phyloP scores from a whole-genome alignment of 1,284 basidiomycete species.

The Pseudozyma thailandica region DNA sequence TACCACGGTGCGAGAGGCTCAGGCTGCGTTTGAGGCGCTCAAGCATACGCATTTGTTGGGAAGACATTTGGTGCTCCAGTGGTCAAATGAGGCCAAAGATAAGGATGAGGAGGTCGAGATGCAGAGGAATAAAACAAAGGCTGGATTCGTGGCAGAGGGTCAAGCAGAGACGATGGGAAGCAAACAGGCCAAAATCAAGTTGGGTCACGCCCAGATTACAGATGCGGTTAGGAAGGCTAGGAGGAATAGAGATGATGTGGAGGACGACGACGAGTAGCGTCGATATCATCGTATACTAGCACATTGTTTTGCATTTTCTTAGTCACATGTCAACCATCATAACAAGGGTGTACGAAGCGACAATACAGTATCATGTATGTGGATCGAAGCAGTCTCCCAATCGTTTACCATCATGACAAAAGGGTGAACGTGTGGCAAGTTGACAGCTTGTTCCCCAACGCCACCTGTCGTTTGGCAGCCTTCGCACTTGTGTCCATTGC shows the following conservation, averaged over 20 bases:
- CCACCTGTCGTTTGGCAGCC: no score
- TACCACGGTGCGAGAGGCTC: slow-evolving; percentile 60
- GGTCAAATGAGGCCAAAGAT: slow-evolving; percentile 74
- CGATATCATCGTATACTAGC: background rate
- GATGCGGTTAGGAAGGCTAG: slow-evolving; percentile 38
- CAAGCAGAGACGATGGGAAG: slow-evolving; percentile 2
- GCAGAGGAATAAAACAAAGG: slow-evolving; percentile 50
- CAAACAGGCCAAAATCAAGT: slow-evolving; percentile 46
- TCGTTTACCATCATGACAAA: no score
- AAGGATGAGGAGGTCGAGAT: slow-evolving; percentile 38
- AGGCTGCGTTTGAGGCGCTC: slow-evolving; percentile 70
- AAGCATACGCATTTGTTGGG: slow-evolving; percentile 95
- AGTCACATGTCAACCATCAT: no score
- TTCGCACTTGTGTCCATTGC: no score
- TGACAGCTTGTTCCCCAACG: no score
- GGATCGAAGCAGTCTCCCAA: no score
- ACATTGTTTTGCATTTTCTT: no score
- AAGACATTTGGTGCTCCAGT: slow-evolving; percentile 90
- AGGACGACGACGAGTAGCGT: slow-evolving; percentile 33
- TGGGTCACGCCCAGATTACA: slow-evolving; percentile 46
- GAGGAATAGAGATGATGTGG: slow-evolving; percentile 20
- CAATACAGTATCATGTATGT: no score
- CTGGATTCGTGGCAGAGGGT: slow-evolving; percentile 4
- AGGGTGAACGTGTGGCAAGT: no score
- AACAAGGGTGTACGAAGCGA: no score